These are phyloP conservation scores for Eutrema yunnanense DNA, from an alignment of 345 rosid genomes.

Conservation along the genomic window DNA sequence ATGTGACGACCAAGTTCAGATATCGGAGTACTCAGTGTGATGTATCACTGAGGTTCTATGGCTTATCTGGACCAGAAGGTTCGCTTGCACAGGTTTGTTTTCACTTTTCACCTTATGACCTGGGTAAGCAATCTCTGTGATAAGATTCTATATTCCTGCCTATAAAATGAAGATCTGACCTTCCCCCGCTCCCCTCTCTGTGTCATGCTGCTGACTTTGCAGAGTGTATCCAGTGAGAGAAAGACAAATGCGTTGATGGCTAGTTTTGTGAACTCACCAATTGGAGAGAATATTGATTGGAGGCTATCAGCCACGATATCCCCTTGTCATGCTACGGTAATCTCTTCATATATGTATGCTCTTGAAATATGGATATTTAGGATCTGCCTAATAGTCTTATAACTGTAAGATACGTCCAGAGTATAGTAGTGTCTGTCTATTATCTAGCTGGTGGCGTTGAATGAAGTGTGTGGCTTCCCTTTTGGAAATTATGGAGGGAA, in stretches of 20 bases:
- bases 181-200: conserved; percentile 1
- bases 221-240: conserved; percentile 91
- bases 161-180: conserved; percentile 21
- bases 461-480: conserved; percentile 8
- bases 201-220: conserved; percentile 31
- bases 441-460: conserved; percentile 5
- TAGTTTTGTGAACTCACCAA: conserved; percentile 75
- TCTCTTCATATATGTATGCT: conserved; percentile 26
- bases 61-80: conserved; percentile 96
- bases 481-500: conserved; percentile 3
- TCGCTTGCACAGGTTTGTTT: conserved; percentile 92
- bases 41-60: conserved; percentile 76
- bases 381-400: conserved; percentile 1
- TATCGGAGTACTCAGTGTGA: conserved; percentile 70
- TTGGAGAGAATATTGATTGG: conserved; percentile 95
- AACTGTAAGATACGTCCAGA: neutral
- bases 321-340: conserved; percentile 97
- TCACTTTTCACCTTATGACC: neutral
- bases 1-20: conserved; percentile 73
- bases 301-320: conserved; percentile 88
- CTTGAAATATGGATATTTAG: neutral
- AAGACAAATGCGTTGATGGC: conserved; percentile 91
- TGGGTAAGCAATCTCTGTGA: neutral
- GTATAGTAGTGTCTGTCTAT: conserved; percentile 10
- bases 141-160: neutral